A percentile compares a stretch with the other conserved stretches of the same genome.
phyloP scores from a whole-genome alignment of 1,284 basidiomycete genomes.

The Phenoliferia sp. region DNA sequence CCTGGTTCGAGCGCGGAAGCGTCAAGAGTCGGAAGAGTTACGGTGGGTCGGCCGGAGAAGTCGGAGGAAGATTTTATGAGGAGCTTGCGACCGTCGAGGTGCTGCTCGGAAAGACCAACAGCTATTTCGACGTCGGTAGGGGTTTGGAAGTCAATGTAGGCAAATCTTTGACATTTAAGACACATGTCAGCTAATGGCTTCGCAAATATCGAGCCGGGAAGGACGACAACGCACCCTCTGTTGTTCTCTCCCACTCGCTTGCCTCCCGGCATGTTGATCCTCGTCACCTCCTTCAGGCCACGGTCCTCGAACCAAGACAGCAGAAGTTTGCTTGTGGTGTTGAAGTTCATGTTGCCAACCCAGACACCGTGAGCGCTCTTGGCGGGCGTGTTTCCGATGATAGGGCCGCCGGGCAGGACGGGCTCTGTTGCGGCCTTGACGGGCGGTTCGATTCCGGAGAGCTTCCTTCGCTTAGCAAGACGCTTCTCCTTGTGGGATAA shows the following conservation, averaged over 20 bases:
- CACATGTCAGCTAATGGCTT: neutral
- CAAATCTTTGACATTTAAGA: conserved; percentile 75
- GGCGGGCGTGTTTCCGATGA: conserved; percentile 27
- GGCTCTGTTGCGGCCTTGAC: neutral
- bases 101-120: conserved; percentile 72
- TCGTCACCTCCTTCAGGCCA: conserved; percentile 43
- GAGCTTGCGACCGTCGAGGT: conserved; percentile 76
- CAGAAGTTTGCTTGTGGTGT: conserved; percentile 54
- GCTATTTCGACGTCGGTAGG: conserved; percentile 67
- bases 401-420: neutral
- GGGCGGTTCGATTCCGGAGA: conserved; percentile 16
- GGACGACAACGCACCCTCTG: conserved; percentile 43
- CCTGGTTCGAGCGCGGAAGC: conserved; percentile 7
- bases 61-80: conserved; percentile 75
- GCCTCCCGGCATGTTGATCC: conserved; percentile 52
- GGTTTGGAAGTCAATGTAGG: conserved; percentile 88
- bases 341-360: conserved; percentile 92
- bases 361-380: conserved; percentile 53
- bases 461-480: conserved; percentile 28
- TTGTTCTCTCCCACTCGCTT: conserved; percentile 48
- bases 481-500: conserved; percentile 35
- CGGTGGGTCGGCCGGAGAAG: conserved; percentile 41
- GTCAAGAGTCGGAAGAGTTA: conserved; percentile 8
- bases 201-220: neutral
- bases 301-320: conserved; percentile 28